Base-by-base conservation (phyloP, 1,139 yeast species). In the Protomyces gravidus region DNA sequence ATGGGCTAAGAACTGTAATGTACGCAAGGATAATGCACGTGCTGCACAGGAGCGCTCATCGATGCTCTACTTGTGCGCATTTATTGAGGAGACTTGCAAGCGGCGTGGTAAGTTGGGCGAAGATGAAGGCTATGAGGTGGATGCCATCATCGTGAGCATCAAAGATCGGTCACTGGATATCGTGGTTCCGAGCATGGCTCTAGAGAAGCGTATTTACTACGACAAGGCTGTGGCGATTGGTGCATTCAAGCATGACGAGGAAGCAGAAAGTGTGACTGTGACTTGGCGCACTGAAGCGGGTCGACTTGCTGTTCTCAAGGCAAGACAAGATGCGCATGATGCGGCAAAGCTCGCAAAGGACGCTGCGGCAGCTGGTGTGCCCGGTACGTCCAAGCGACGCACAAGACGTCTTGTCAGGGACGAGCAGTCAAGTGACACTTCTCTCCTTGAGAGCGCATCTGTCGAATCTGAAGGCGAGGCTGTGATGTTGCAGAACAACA, bases 91-190 rank as follows among this genome's bases (percentile, higher is more conserved):
- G 17, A n/a, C 25, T 6, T 49, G 59, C 25, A 45, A 45, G 60
- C 85, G 85, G 68, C 86, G 83, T 56, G 86, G 85, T 68, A 87
- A 84, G 53, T 80, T 87, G 78, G 82, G 94, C 64, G 81, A 80
- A 62, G 77, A 79, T 36, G 83, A 92, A 6, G 72, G 71, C 13
- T 72, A 89, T 56, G 78, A 90, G 66, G 84, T 89, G 51, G 83
- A 85, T 80, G 97, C 96, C n/a, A 83, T 89, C n/a, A 92, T 92
- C 42, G 75, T 89, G 33, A 96, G 89, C 71, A 97, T 90, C 9
- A 90, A 90, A 70, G 97, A 92, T 72, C 88, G 96, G 1, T 89
- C 97, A 1, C 90, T 92, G 75, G 98, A 92, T 72, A 95, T 92
- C 5, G 83, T 88, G 65, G 79, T 92, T 64, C 97, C 97, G 1